Percentiles rank a stretch among this genome's conserved stretches.
Evolutionary conservation across 805 yeast species (phyloP).

Genomic region (Barnettozyma botsteinii): DNA sequence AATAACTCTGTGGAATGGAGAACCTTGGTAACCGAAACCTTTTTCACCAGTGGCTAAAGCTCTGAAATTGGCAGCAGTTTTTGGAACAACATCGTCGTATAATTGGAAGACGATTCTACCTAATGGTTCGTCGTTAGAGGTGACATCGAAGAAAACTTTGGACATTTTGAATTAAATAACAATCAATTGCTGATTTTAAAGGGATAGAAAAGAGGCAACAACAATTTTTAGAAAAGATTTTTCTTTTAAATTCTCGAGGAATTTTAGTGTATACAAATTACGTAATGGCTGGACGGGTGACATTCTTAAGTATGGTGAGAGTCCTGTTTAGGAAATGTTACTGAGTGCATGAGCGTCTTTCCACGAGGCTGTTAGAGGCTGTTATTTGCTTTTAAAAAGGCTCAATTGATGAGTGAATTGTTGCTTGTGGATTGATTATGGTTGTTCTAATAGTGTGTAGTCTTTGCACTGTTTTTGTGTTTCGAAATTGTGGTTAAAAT

Average conservation of each 20-base stretch:
- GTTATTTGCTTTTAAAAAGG: too few relatives aligned
- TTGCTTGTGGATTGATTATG: background rate
- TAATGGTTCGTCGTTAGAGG: constrained; percentile 66
- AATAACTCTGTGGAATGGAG: constrained; percentile 15
- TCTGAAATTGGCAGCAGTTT: constrained; percentile 14
- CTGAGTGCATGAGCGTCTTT: background rate
- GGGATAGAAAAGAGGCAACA: background rate
- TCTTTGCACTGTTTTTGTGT: background rate
- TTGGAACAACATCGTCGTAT: constrained; percentile 56
- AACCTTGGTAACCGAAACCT: constrained; percentile 12
- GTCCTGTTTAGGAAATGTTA: background rate
- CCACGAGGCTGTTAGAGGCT: too few relatives aligned
- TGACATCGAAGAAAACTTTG: constrained; percentile 75
- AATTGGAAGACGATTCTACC: constrained; percentile 86
- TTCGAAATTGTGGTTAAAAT: background rate
- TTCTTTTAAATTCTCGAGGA: background rate
- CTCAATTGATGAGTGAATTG: background rate
- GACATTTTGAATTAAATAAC: constrained; percentile 47
- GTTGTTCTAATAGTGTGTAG: too few relatives aligned
- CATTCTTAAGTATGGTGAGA: background rate
- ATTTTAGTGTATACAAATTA: too few relatives aligned
- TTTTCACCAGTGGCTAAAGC: constrained; percentile 15
- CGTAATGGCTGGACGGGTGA: constrained; percentile 1
- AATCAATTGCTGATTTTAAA: background rate
- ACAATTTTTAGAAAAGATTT: background rate